Evolutionary conservation across 2,329 filamentous ascomycete genomes (phyloP), one percentile per base, ranked within the genome.

Genomic region (Podosphaera leucotricha): DNA sequence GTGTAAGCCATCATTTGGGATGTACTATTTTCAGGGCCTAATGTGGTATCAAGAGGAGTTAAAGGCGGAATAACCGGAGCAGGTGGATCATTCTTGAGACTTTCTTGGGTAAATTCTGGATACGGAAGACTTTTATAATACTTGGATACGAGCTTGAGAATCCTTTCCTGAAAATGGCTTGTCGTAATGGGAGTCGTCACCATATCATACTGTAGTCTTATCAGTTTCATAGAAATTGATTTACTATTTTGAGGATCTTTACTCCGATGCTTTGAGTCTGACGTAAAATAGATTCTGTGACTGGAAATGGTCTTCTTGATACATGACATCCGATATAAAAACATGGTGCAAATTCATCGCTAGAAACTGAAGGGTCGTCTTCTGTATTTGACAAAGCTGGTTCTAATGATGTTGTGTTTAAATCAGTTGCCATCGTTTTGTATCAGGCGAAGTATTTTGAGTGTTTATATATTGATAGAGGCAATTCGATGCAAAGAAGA

Each of bases 121-220:
- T 63, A 56, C 3, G 64, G 56, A 10, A 71, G 60, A 55, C 55
- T 52, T 41, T 50, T 47, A 22, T 57, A 47, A 43, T 80, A 72
- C 38, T 64, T 60, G 38, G 70, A 66, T 26, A 81, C 64, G 24
- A 81, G 64, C 20, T 65, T 63, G 50, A 79, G 65, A 15, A 90
- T 74, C 45, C 80, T 70, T 22, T 72, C 65, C 49, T 75, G 76
- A 59, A 87, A 90, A 54, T 75, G 68, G 18, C 65, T 60, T 54
- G 80, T 90, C 35, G 81, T 87, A 57, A 92, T 77, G 43, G 80
- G 78, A 16, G 75, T 76, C 3, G 81, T 86, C 50, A 81, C 69
- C 64, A 85, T 82, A 56, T 77, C 73, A 64, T 87, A 83, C 80
- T 86, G 49, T 44, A 47, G 43, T 43, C 6, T 41, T 41, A 46